Evolutionary conservation across 2,329 filamentous ascomycete genomes (phyloP), one percentile per base, ranked within the genome.

Genomic region (Byssochlamys sp.): DNA sequence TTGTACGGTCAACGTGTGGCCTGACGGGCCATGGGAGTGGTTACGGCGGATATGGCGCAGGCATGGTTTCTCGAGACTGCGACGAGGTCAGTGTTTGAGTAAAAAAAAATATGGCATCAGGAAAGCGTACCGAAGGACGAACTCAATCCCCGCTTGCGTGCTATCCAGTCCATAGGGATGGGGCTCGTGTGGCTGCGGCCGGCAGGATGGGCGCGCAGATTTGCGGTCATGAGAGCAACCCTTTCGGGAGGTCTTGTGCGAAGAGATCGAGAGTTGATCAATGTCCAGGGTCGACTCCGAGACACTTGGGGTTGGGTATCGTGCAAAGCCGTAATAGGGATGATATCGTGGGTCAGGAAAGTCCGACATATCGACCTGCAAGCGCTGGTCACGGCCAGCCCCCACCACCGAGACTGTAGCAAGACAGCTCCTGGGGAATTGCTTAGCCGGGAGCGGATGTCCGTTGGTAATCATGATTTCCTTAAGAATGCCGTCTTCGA

Each of bases 141-240:
- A 71, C 50, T 70, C 67, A 55, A 71, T 61, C 4, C 66, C 68
- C 29, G 66, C 61, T 59, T 70, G 67, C 3, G 65, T 62, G 11
- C 62, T 55, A 54, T 65, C 66, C 19, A 70, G 61, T 10, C 65
- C 66, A 39, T 66, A 60, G 11, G 67, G 64, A 59, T 70, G 66
- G 14, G 54, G 33, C 62, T 49, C 54, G 39, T 45, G 14, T 24
- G 39, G 3, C 14, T 45, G 39, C 12, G 39, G 3, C 7, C 39
- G n/a, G 39, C 14, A 39, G 35, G 35, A 39, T 39, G 35, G 3
- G 35, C 35, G 35, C n/a, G 12, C n/a, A 12, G 39, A 14, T n/a
- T 45, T 45, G n/a, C 39, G 39, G 39, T 45, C 39, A 45, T 45
- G 39, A 7, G 39, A 45, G n/a, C 14, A 45, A 45, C n/a, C n/a